Conservation (phyloP, 192 early-diverging fungal species). For the Coemansia asiatica region DNA sequence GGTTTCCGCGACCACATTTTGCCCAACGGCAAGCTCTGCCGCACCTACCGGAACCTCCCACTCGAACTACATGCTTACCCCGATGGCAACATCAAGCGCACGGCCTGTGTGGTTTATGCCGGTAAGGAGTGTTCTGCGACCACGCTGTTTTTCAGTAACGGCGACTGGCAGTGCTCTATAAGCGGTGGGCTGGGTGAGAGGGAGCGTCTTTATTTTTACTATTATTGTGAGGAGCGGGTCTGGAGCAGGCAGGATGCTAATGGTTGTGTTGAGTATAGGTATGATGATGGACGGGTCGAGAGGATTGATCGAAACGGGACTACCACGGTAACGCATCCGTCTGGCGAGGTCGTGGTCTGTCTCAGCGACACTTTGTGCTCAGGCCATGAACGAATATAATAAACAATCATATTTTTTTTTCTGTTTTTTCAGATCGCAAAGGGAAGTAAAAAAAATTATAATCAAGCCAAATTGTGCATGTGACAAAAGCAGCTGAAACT, state of each 20-base stretch:
- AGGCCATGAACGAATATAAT: too few relatives aligned
- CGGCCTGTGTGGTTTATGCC: background rate
- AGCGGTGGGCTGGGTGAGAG: too few relatives aligned
- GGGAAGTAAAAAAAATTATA: too few relatives aligned
- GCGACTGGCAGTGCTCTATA: slow-evolving; percentile 49
- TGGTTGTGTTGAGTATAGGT: slow-evolving; percentile 10
- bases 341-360: slow-evolving; percentile 13
- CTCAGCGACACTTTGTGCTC: background rate
- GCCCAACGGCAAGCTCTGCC: slow-evolving; percentile 33
- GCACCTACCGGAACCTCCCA: slow-evolving; percentile 22
- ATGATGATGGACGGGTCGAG: slow-evolving; percentile 31
- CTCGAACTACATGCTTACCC: slow-evolving; percentile 38
- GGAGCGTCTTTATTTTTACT: too few relatives aligned
- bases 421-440: too few relatives aligned
- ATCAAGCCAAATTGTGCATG: too few relatives aligned
- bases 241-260: slow-evolving; percentile 34
- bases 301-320: background rate
- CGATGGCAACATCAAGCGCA: slow-evolving; percentile 49
- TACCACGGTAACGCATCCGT: slow-evolving; percentile 10
- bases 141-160: slow-evolving; percentile 46
- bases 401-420: too few relatives aligned
- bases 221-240: slow-evolving; percentile 37
- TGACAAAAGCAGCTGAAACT: too few relatives aligned
- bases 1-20: slow-evolving; percentile 30
- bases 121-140: slow-evolving; percentile 5